These are phyloP conservation scores for Hippophae tibetana DNA, from an alignment of 306 rosid species.

Conservation along the genomic window DNA sequence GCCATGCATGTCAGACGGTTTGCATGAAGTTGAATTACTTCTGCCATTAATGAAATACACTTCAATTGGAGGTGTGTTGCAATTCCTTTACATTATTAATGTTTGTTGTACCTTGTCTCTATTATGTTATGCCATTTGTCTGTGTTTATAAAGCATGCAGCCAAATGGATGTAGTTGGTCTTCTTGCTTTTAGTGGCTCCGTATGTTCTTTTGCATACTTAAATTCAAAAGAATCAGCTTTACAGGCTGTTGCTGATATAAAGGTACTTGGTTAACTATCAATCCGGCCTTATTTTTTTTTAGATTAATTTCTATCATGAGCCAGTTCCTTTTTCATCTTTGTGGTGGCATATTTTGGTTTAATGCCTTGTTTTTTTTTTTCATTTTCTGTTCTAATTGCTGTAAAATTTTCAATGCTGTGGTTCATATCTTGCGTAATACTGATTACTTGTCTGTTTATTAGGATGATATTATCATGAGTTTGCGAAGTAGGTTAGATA, in stretches of 20 bases:
- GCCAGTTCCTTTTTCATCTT: not conserved
- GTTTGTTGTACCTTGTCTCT: not conserved
- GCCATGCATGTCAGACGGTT: conserved; percentile 38
- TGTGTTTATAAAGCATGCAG: conserved; percentile 51
- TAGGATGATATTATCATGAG: conserved; percentile 80
- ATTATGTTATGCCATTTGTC: conserved; percentile 16
- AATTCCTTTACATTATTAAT: not conserved
- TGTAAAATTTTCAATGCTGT: conserved; percentile 1
- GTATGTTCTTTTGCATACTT: conserved; percentile 79
- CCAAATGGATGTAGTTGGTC: conserved; percentile 55
- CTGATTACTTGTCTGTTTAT: conserved; percentile 12
- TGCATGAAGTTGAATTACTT: conserved; percentile 76
- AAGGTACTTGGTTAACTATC: conserved; percentile 46
- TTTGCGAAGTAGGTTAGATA: conserved; percentile 82
- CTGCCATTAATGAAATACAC: conserved; percentile 44
- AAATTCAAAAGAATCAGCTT: conserved; percentile 63
- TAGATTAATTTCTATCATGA: not conserved
- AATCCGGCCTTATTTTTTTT: not conserved
- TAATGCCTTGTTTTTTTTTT: not conserved
- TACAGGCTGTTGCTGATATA: conserved; percentile 63
- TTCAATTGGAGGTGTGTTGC: conserved; percentile 43
- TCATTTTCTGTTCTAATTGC: not conserved
- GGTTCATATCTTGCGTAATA: not conserved
- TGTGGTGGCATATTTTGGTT: not conserved
- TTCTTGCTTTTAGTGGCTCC: conserved; percentile 55